Conservation (phyloP, 2,329 filamentous ascomycete species). For the Verticillium tricorpus region DNA sequence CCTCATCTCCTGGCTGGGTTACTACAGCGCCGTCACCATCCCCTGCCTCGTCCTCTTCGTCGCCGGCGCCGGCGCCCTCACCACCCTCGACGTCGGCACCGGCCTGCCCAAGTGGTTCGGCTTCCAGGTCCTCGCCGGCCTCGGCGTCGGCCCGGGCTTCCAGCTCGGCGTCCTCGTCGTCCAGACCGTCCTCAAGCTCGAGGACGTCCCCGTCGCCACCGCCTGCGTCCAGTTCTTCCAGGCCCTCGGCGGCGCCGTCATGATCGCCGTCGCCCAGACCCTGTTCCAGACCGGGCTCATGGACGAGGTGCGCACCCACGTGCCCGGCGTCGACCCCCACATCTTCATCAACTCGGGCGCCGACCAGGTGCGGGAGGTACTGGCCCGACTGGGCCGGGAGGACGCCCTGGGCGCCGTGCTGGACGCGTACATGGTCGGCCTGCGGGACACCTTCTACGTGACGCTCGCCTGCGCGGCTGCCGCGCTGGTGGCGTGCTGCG, state of each 20-base stretch:
- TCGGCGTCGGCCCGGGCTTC: conserved; percentile 47
- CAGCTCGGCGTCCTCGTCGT: conserved; percentile 44
- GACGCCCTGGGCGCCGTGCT: conserved; percentile 38
- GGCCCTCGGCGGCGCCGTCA: conserved; percentile 60
- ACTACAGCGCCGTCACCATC: conserved; percentile 37
- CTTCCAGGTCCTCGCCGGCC: conserved; percentile 51
- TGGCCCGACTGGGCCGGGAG: conserved; percentile 34
- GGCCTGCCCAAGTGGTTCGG: conserved; percentile 49
- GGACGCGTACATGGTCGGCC: conserved; percentile 42
- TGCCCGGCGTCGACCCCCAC: conserved; percentile 39
- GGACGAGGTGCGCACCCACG: conserved; percentile 39
- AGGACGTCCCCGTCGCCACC: conserved; percentile 45
- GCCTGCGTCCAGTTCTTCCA: conserved; percentile 58
- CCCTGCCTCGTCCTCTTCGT: conserved; percentile 34
- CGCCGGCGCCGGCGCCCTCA: conserved; percentile 49
- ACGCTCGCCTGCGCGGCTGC: conserved; percentile 40
- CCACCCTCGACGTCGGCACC: conserved; percentile 44
- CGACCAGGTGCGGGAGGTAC: conserved; percentile 40
- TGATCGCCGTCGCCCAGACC: conserved; percentile 61
- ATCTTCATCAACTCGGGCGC: conserved; percentile 50
- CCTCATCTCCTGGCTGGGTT: conserved; percentile 37
- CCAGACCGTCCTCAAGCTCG: conserved; percentile 44
- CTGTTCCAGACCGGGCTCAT: conserved; percentile 63
- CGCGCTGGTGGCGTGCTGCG: conserved; percentile 38
- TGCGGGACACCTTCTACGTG: conserved; percentile 49